Conservation (phyloP, 2,329 filamentous ascomycete species). For the Sarocladium oryzae region DNA sequence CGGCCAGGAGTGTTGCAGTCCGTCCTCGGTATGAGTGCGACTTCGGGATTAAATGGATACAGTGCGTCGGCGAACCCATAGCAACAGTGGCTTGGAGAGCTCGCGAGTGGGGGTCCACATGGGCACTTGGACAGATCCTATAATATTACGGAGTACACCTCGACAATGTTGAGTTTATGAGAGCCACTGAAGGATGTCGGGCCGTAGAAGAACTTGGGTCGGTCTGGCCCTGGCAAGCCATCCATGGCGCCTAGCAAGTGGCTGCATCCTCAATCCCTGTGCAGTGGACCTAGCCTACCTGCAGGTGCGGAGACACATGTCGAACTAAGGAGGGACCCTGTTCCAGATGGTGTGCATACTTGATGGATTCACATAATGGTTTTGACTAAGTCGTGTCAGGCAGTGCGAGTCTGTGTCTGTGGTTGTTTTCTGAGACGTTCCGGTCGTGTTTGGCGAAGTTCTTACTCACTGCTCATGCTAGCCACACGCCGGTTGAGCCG, state of each 20-base stretch:
- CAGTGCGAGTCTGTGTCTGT: neutral
- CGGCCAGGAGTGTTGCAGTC: neutral
- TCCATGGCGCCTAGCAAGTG: neutral
- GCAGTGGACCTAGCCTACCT: neutral
- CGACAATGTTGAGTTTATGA: neutral
- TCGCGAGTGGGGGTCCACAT: slow-evolving; percentile 6
- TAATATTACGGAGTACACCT: neutral
- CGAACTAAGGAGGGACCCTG: slow-evolving; percentile 5
- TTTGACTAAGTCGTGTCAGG: neutral
- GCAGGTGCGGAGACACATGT: slow-evolving; percentile 4
- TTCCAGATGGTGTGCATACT: slow-evolving; percentile 9
- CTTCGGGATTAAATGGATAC: neutral
- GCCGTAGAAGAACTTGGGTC: neutral
- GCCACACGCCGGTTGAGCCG: no score
- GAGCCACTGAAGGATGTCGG: neutral
- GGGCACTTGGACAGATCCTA: neutral
- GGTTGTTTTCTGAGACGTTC: neutral
- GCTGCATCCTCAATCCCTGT: slow-evolving; percentile 5
- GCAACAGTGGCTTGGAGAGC: no score
- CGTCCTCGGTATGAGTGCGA: neutral
- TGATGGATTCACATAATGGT: slow-evolving; percentile 7
- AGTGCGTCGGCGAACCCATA: neutral
- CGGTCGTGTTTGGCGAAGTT: no score
- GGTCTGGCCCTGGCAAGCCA: slow-evolving; percentile 2
- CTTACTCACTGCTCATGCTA: no score